These are phyloP conservation scores for Dryas octopetala DNA, from an alignment of 306 rosid species.

Conservation along the genomic window DNA sequence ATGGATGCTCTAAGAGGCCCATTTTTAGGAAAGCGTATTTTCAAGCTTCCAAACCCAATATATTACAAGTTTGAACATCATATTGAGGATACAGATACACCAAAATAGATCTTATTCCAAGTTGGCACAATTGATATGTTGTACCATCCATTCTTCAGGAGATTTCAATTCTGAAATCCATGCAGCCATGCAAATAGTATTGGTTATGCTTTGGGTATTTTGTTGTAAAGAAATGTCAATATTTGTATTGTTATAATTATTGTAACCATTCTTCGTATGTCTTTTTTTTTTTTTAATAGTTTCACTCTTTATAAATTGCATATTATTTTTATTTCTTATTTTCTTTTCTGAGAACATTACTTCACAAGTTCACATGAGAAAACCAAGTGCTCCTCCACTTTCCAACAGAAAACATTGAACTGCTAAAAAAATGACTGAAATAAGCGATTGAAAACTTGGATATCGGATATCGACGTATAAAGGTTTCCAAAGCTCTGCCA, in stretches of 20 bases:
- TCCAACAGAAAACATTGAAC: too few species aligned
- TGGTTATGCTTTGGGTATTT: neutral
- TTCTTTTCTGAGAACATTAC: neutral
- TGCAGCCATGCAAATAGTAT: neutral
- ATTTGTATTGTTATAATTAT: neutral
- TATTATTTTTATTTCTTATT: neutral
- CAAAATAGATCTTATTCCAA: constrained; percentile 8
- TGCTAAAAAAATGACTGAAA: too few species aligned
- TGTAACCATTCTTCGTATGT: neutral
- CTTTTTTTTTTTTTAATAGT: too few species aligned
- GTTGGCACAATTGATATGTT: constrained; percentile 6
- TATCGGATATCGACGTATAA: too few species aligned
- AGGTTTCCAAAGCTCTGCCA: neutral
- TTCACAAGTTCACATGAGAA: neutral
- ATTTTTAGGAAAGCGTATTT: constrained; percentile 32
- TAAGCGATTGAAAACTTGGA: too few species aligned
- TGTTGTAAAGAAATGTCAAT: neutral
- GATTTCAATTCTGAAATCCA: neutral
- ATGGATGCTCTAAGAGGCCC: constrained; percentile 48
- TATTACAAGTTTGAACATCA: constrained; percentile 40
- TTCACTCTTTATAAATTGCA: too few species aligned
- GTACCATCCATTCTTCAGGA: neutral
- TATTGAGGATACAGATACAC: constrained; percentile 13
- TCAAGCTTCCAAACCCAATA: constrained; percentile 63
- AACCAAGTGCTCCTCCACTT: too few species aligned